Evolutionary conservation across 2,329 filamentous ascomycete genomes (phyloP).

Genomic region (Fonsecaea multimorphosa): DNA sequence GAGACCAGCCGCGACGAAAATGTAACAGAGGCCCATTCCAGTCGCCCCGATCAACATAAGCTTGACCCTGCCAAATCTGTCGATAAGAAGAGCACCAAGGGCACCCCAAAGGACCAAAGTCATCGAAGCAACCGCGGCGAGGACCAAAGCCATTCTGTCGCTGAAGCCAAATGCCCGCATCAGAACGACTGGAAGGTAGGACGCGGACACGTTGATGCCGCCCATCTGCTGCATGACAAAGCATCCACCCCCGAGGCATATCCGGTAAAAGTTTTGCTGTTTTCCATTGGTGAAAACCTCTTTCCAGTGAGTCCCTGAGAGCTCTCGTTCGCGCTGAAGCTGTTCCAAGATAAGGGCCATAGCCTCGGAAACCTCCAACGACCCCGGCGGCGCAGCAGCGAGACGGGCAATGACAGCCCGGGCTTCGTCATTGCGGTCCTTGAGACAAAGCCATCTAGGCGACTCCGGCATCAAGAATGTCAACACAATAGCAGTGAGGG

Average conservation of each 20-base stretch:
- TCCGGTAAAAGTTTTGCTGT: constrained; percentile 49
- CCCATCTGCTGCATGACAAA: constrained; percentile 57
- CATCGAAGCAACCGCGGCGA: constrained; percentile 12
- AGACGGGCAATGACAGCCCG: constrained; percentile 2
- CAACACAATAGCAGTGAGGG: constrained; percentile 52
- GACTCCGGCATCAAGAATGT: constrained; percentile 47
- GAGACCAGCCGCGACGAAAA: constrained; percentile 47
- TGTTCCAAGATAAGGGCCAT: background rate
- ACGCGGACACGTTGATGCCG: constrained; percentile 56
- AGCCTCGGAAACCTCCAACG: constrained; percentile 1
- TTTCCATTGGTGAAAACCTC: constrained; percentile 42
- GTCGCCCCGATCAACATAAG: constrained; percentile 38
- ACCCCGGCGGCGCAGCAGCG: too few species aligned
- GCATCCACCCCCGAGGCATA: constrained; percentile 49
- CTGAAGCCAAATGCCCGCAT: constrained; percentile 15
- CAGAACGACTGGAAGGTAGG: constrained; percentile 16
- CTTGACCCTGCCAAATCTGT: constrained; percentile 52
- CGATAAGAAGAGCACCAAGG: constrained; percentile 52
- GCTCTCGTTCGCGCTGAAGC: constrained; percentile 1
- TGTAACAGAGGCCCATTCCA: constrained; percentile 37
- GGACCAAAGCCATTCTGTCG: constrained; percentile 11
- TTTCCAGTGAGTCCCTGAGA: background rate
- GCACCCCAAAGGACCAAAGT: constrained; percentile 14
- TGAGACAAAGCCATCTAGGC: constrained; percentile 49
- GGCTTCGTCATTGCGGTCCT: constrained; percentile 11